A percentile compares a stretch with the other conserved stretches of the same genome.
Evolutionary conservation across 768 basidiomycete genomes (phyloP).

Genomic region (Naganishia vaughanmartiniae): DNA sequence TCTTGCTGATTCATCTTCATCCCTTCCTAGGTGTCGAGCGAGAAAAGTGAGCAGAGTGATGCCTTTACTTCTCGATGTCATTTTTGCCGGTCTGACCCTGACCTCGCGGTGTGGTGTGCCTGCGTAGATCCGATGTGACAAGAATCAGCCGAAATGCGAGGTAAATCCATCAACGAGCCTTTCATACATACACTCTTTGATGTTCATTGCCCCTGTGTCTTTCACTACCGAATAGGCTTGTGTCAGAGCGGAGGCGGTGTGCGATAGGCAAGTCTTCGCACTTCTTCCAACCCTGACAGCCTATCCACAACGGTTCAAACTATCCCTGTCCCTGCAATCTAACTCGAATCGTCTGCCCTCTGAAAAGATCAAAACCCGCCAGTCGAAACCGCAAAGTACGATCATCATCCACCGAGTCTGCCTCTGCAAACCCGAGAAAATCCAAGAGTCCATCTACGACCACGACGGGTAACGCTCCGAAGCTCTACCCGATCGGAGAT

Average conservation of each 20-base stretch:
- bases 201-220: not conserved
- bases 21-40: not conserved
- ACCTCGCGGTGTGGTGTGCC: not conserved
- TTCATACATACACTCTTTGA: not conserved
- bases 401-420: not conserved
- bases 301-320: too few relatives aligned
- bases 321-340: too few relatives aligned
- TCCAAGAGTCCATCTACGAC: not conserved
- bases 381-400: not conserved
- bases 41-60: not conserved
- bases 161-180: not conserved
- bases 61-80: not conserved
- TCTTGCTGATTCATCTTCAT: not conserved
- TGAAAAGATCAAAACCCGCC: not conserved
- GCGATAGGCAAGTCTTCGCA: not conserved
- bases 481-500: slow-evolving; percentile 3
- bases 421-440: not conserved
- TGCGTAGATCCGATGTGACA: not conserved
- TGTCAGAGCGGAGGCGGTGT: not conserved
- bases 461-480: not conserved
- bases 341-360: not conserved
- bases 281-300: not conserved
- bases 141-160: slow-evolving; percentile 2
- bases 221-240: not conserved
- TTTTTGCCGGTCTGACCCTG: not conserved